Conservation (phyloP, 768 basidiomycete genomes). For the Saitozyma sp. region DNA sequence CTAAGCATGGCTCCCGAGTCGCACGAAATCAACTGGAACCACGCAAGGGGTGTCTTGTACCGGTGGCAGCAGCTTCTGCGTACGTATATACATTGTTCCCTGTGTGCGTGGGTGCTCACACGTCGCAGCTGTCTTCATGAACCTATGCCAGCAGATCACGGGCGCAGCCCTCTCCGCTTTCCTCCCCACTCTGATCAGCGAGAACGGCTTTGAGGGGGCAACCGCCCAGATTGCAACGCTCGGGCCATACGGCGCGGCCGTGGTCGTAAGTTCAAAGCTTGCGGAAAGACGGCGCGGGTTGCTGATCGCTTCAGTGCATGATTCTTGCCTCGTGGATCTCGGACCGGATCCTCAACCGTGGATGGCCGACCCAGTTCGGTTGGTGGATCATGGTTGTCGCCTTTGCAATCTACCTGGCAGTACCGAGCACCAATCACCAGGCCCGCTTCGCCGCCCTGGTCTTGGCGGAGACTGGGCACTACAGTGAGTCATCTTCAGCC, state of each 20-base stretch:
- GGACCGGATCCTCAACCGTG: constrained; percentile 15
- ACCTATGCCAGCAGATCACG: constrained; percentile 22
- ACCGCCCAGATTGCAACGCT: constrained; percentile 25
- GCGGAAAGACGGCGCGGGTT: background rate
- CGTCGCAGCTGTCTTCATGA: constrained; percentile 6
- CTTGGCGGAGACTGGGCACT: constrained; percentile 22
- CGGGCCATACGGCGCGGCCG: constrained; percentile 21
- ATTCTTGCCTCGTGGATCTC: constrained; percentile 16
- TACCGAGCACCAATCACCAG: constrained; percentile 3
- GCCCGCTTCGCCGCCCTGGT: constrained; percentile 24
- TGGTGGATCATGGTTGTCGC: constrained; percentile 16
- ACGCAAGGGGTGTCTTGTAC: constrained; percentile 11
- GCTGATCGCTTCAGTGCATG: constrained; percentile 15
- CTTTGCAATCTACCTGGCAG: constrained; percentile 21
- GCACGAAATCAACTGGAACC: constrained; percentile 31
- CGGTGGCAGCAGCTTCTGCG: constrained; percentile 23
- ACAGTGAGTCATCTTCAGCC: constrained; percentile 11
- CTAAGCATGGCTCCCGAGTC: constrained; percentile 11
- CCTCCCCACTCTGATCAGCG: constrained; percentile 22
- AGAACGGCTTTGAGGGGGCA: constrained; percentile 26
- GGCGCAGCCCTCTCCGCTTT: constrained; percentile 25
- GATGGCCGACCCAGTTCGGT: constrained; percentile 12
- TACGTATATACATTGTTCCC: constrained; percentile 3
- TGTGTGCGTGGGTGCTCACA: background rate
- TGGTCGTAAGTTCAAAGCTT: constrained; percentile 7